Evolutionary conservation across 805 yeast species (phyloP).

Genomic region (Pichia scutulata): DNA sequence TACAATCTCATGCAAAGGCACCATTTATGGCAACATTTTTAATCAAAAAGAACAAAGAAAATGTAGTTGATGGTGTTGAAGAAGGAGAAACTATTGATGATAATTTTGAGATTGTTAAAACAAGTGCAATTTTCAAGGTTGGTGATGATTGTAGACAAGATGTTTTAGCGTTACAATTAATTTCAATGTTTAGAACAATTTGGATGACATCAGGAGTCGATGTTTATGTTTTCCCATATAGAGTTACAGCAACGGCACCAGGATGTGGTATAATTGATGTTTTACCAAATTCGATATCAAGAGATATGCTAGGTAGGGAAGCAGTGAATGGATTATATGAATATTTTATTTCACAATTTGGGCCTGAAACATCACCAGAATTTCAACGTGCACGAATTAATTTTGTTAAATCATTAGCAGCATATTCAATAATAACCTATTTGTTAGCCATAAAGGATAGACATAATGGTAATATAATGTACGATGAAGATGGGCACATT

Average conservation of each 20-base stretch:
- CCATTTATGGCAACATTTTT: constrained; percentile 96
- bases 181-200: constrained; percentile 84
- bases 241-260: constrained; percentile 98
- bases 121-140: constrained; percentile 95
- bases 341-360: constrained; percentile 85
- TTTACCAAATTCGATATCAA: constrained; percentile 85
- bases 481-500: constrained; percentile 91
- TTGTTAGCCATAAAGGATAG: constrained; percentile 91
- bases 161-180: constrained; percentile 84
- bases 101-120: constrained; percentile 32
- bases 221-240: constrained; percentile 82
- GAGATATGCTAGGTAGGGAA: constrained; percentile 98
- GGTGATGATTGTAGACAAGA: constrained; percentile 99
- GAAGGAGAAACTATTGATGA: constrained; percentile 32
- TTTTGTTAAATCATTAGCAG: constrained; percentile 89
- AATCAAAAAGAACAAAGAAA: constrained; percentile 41
- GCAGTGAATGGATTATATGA: constrained; percentile 96
- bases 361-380: constrained; percentile 85
- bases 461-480: constrained; percentile 96
- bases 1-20: constrained; percentile 97
- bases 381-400: constrained; percentile 90
- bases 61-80: neutral
- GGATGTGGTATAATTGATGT: constrained; percentile 99
- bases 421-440: constrained; percentile 86
- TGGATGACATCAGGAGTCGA: constrained; percentile 88